Conservation (phyloP, 768 basidiomycete genomes). For the Amanita inopinata region DNA sequence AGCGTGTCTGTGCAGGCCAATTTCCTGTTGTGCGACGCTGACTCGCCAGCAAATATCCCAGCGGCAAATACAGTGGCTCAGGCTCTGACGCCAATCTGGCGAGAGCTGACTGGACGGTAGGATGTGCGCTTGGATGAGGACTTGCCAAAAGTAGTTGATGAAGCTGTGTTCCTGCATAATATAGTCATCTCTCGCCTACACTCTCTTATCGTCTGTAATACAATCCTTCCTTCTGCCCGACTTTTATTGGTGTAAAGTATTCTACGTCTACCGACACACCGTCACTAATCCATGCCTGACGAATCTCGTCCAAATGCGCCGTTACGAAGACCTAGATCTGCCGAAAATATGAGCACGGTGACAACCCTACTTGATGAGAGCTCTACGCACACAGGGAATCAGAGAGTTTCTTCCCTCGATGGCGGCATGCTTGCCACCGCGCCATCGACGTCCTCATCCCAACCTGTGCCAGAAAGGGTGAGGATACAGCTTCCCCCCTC, state of each 20-base stretch:
- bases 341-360: slow-evolving; percentile 28
- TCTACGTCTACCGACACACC: background rate
- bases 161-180: slow-evolving; percentile 4
- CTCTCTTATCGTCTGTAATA: background rate
- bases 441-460: background rate
- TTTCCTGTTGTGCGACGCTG: background rate
- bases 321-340: slow-evolving; percentile 29
- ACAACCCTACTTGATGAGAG: slow-evolving; percentile 14
- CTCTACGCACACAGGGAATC: background rate
- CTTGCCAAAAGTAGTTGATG: no score
- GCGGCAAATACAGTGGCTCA: slow-evolving; percentile 62
- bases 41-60: slow-evolving; percentile 9
- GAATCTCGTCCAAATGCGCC: slow-evolving; percentile 15
- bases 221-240: background rate
- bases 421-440: slow-evolving; percentile 2
- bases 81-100: slow-evolving; percentile 64
- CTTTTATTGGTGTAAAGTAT: slow-evolving; percentile 7
- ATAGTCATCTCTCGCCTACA: background rate
- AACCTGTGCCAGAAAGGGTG: background rate
- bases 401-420: slow-evolving; percentile 8
- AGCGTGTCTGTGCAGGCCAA: slow-evolving; percentile 3
- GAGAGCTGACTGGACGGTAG: slow-evolving; percentile 24
- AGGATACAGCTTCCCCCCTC: background rate
- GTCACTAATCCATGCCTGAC: slow-evolving; percentile 16
- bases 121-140: background rate